Base-by-base conservation (phyloP, 2,329 filamentous ascomycete species). In the Exophiala viscosa region DNA sequence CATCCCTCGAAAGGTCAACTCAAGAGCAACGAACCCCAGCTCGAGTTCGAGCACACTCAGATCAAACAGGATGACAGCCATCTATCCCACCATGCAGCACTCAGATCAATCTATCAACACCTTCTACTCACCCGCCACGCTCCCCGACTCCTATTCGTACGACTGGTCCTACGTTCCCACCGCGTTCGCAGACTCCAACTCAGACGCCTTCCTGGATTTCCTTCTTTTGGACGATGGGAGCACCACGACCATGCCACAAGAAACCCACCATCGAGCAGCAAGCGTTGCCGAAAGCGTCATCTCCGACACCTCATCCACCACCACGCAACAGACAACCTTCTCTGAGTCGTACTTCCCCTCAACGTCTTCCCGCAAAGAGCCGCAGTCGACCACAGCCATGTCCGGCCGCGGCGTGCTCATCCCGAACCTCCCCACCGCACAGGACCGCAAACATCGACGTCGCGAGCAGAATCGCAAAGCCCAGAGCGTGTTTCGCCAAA, bases 381-480 rank as follows among this genome's bases (percentile, higher is more conserved):
- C 3, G 23, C 23, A 4, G 8, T 7, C 23, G 8, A 14, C 8
- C 20, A 11, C 5, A 10, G 14, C 17, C 18, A 20, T 23, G 40
- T 8, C 40, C 40, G n/a, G 20, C 20, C 40, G n/a, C 5, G 40
- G 40, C n/a, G 18, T 42, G 17, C 40, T 42, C 6, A 23, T 42
- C 18, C 40, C 40, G 28, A 18, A 10, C 20, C 13, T 42, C 13
- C 40, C 28, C 10, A 23, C 40, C 3, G 40, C 23, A 5, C 18
- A 42, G 34, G 51, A 54, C 13, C 51, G 51, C 13, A 23, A 41
- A 10, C 45, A 83, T 73, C 11, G 76, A 72, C 51, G 82, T 78
- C 15, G 82, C 78, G 47, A 83, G 78, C 33, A 77, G 70, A 55
- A 55, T 17, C 53, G 53, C 40, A 55, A 55, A 34, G 53, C 53